Percentiles rank a stretch among this genome's conserved stretches.
Evolutionary conservation across 1,284 basidiomycete genomes (phyloP).

Genomic region (Sparassis latifolia): DNA sequence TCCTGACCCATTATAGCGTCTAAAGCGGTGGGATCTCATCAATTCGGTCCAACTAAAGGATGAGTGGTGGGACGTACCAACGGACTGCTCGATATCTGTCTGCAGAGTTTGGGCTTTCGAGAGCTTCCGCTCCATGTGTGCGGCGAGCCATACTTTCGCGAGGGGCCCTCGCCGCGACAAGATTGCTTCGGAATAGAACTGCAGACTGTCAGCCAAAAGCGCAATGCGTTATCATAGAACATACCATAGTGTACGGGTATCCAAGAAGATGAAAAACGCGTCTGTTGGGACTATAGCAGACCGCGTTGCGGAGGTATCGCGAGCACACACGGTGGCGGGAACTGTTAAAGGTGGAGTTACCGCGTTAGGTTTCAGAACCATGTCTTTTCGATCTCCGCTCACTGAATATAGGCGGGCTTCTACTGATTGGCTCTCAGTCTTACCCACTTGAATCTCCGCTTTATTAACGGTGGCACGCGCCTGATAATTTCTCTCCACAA

Average conservation of each 20-base stretch:
- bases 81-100: constrained; percentile 90
- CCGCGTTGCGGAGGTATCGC: constrained; percentile 12
- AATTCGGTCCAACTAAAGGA: too few relatives aligned
- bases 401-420: too few relatives aligned
- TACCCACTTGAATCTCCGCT: not conserved
- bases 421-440: not conserved
- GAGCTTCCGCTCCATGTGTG: constrained; percentile 97
- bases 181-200: constrained; percentile 93
- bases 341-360: constrained; percentile 1
- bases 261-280: constrained; percentile 18
- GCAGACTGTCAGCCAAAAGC: not conserved
- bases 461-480: not conserved
- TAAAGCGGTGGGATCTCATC: constrained; percentile 22
- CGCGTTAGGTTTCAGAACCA: not conserved
- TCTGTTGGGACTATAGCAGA: constrained; percentile 21
- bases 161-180: constrained; percentile 90
- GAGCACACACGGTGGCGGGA: constrained; percentile 8
- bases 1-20: constrained; percentile 89
- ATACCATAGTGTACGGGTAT: constrained; percentile 24
- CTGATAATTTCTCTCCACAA: not conserved
- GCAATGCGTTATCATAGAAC: constrained; percentile 1
- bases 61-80: constrained; percentile 51
- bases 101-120: constrained; percentile 92
- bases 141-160: constrained; percentile 97
- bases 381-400: too few relatives aligned